Base-by-base conservation (phyloP, 2,329 filamentous ascomycete species). In the Cytospora schulzeri region DNA sequence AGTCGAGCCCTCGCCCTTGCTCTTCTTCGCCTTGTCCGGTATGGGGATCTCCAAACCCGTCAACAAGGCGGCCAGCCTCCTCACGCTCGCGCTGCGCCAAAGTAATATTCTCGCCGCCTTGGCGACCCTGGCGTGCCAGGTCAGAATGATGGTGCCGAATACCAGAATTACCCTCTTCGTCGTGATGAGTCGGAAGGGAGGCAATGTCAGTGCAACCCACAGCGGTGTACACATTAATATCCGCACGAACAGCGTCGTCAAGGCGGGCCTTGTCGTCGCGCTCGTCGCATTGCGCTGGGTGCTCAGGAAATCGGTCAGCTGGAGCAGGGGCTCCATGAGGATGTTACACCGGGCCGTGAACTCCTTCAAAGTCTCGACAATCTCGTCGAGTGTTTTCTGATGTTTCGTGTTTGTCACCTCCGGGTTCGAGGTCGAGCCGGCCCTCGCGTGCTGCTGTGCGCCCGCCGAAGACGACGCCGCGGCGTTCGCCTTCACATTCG, bases 371-470 rank as follows among this genome's bases (percentile, higher is more conserved):
- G 92, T 96, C 71, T 98, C 93, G 63, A 99, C 91, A 66, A 99
- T 99, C 78, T 99, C 95, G 75, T 99, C 95, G 60, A 99, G 78
- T 58, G 93, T 97, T 80, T 97, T 97, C 72, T 97, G 92, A 71
- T 95, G 91, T 66, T 90, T 88, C 51, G 88, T 89, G 66, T 84
- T 88, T 8, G 84, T 86, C 19, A 78, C 74, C 71, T 92, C 91
- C 11, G 45, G 7, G 19, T 11, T 45, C 82, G 84, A 41, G 76
- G 74, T 45, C 82, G 84, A 41, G 76, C 74, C 24, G 77, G 78
- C n/a, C 79, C 74, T 62, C 77, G 75, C 68, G 84, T 83, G 24
- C 67, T 69, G 22, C 66, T 68, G 52, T 22, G 69, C 61, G 8
- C 60, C 66, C 15, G 63, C 61, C 11, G 63, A 65, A 19, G 57